Conservation (phyloP, 306 rosid genomes). For the Prunus dulcis region DNA sequence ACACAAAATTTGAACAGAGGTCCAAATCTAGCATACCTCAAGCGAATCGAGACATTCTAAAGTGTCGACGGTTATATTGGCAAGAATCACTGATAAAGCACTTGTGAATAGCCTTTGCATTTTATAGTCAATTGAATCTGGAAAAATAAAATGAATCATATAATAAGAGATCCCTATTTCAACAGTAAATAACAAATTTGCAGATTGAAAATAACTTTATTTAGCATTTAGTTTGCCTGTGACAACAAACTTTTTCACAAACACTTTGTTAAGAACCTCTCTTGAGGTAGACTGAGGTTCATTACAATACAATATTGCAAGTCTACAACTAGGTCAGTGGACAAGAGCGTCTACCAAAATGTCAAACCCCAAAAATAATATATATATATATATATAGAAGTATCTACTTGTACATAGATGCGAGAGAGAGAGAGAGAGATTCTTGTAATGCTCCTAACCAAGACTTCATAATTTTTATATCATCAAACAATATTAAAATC, state of each 20-base stretch:
- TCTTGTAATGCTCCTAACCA: background rate
- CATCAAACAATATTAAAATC: background rate
- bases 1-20: conserved; percentile 9
- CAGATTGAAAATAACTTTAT: background rate
- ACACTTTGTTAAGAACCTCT: background rate
- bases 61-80: conserved; percentile 53
- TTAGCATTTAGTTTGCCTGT: background rate
- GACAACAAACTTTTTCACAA: background rate
- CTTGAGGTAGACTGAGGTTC: background rate
- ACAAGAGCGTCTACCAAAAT: no score
- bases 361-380: no score
- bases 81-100: conserved; percentile 60
- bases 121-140: conserved; percentile 62
- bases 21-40: conserved; percentile 49
- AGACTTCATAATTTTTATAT: background rate
- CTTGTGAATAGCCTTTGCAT: conserved; percentile 57
- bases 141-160: background rate
- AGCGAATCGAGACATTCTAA: conserved; percentile 65
- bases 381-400: no score
- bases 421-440: background rate
- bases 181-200: background rate
- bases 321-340: no score
- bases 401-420: no score
- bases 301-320: background rate
- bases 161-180: background rate